phyloP scores from a whole-genome alignment of 768 basidiomycete genomes.

The Nidularia pulvinata region DNA sequence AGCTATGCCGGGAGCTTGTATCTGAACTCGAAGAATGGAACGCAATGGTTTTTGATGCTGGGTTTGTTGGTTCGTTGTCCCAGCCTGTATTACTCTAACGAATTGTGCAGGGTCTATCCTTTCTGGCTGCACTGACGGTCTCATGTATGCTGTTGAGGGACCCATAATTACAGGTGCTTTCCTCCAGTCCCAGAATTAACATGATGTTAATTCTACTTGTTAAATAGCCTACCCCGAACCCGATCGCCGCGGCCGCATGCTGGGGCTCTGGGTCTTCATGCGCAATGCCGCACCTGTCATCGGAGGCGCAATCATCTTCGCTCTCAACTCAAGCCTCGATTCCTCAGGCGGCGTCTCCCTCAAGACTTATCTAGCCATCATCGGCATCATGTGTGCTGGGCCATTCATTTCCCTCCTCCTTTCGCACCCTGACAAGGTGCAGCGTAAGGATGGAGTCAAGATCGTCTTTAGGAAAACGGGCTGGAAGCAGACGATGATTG shows the following conservation, averaged over 20 bases:
- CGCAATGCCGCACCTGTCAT: constrained; percentile 27
- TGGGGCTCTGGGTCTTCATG: constrained; percentile 30
- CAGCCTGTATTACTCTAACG: background rate
- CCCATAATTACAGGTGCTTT: constrained; percentile 25
- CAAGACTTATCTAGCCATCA: constrained; percentile 26
- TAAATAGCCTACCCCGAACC: constrained; percentile 26
- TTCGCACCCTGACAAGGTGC: constrained; percentile 23
- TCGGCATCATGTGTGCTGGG: constrained; percentile 31
- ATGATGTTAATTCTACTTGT: background rate
- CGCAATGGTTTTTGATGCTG: constrained; percentile 31
- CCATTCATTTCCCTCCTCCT: constrained; percentile 25
- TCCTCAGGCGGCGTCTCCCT: constrained; percentile 26
- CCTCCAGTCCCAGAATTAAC: background rate
- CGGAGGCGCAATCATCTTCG: constrained; percentile 31
- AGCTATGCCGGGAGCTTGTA: constrained; percentile 29
- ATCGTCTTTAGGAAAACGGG: constrained; percentile 22
- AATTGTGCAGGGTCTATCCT: constrained; percentile 14
- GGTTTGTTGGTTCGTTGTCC: constrained; percentile 5
- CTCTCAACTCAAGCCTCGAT: constrained; percentile 20
- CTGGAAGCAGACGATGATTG: constrained; percentile 19
- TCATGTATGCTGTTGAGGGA: constrained; percentile 29
- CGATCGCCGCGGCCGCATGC: constrained; percentile 26
- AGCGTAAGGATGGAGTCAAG: constrained; percentile 24
- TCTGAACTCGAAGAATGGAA: constrained; percentile 28
- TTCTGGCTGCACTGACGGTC: constrained; percentile 24